Percentiles rank a stretch among this genome's conserved stretches.
Evolutionary conservation across 2,329 filamentous ascomycete genomes (phyloP).

Genomic region (Ophiostoma tasmaniense): DNA sequence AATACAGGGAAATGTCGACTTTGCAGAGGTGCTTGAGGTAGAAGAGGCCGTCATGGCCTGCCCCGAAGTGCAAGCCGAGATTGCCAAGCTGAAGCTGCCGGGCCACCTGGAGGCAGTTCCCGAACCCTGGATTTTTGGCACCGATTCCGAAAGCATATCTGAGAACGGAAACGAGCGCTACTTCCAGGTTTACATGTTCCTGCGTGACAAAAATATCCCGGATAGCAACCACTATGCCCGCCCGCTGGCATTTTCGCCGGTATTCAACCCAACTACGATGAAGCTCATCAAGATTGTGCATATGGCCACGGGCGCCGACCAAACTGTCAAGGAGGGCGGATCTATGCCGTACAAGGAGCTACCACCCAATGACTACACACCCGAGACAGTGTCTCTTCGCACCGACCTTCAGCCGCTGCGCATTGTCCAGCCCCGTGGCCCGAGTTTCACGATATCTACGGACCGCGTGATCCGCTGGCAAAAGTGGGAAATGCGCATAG

Average conservation of each 20-base stretch:
- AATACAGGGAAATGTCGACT: slow-evolving; percentile 50
- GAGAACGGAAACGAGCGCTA: slow-evolving; percentile 23
- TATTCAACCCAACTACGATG: slow-evolving; percentile 43
- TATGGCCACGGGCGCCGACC: slow-evolving; percentile 43
- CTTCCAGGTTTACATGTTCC: slow-evolving; percentile 57
- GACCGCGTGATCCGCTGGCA: slow-evolving; percentile 42
- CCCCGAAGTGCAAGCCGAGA: slow-evolving; percentile 47
- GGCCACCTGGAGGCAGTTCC: slow-evolving; percentile 49
- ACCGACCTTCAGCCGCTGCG: slow-evolving; percentile 48
- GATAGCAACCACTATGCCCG: slow-evolving; percentile 56
- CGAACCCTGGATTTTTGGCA: slow-evolving; percentile 59
- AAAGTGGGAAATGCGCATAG: slow-evolving; percentile 61
- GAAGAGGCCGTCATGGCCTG: slow-evolving; percentile 49
- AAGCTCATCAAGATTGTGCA: slow-evolving; percentile 35
- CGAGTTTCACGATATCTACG: slow-evolving; percentile 39
- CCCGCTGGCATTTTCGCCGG: slow-evolving; percentile 48
- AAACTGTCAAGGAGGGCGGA: slow-evolving; percentile 27
- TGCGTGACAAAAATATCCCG: slow-evolving; percentile 52
- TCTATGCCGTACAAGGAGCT: slow-evolving; percentile 32
- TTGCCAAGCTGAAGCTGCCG: slow-evolving; percentile 54
- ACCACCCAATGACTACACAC: slow-evolving; percentile 31
- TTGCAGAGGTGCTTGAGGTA: slow-evolving; percentile 50
- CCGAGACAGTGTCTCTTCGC: slow-evolving; percentile 27
- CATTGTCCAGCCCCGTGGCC: slow-evolving; percentile 20
- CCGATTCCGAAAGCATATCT: slow-evolving; percentile 32